Base-by-base conservation (phyloP, 495 filamentous ascomycete genomes). In the Aspergillus indologenus region DNA sequence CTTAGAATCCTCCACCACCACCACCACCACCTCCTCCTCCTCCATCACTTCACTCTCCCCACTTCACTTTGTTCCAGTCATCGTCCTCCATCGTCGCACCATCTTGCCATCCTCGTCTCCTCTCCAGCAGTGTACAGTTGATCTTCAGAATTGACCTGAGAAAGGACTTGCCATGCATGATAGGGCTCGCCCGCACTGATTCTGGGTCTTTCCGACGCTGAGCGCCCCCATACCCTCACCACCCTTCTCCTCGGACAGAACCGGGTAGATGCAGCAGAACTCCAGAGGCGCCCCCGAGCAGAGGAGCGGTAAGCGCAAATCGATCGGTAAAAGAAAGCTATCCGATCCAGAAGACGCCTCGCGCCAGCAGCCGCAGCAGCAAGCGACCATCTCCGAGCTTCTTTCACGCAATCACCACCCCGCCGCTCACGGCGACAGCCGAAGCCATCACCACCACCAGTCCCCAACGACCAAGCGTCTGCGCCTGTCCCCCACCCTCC, bases 361-460 rank as follows among this genome's bases (percentile, higher is more conserved):
- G 57, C 67, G 70, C 57, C 70, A 71, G 57, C 73, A 68, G 51
- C 67, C 61, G 46, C 61, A 68, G 47, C 71, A 76, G 53, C 80
- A 81, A 66, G 72, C 66, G 56, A 79, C 74, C 46, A 78, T 83
- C 61, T 77, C 78, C 40, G 78, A 82, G 57, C 76, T 81, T 48
- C 74, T 83, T 59, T 71, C 69, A 21, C 57, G 66, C 58, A 68
- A 67, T 24, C 64, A 67, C 53, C 64, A 67, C 53, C 45, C 59
- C 17, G 51, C 58, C 54, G 26, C 26, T 29, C 54, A 56, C 47
- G 61, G 65, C 50, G 54, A 64, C 43, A 40, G 12, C 55, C 56
- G 26, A 58, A 66, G 48, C 26, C 57, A 60, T 52, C 60, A 63
- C 29, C 51, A 40, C 40, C 17, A 58, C 61, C 34, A 40, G 20